A percentile compares a stretch with the other conserved stretches of the same genome.
Conservation (phyloP, 352 stramenopile genomes). For the Pythium rhizo-oryzae region DNA sequence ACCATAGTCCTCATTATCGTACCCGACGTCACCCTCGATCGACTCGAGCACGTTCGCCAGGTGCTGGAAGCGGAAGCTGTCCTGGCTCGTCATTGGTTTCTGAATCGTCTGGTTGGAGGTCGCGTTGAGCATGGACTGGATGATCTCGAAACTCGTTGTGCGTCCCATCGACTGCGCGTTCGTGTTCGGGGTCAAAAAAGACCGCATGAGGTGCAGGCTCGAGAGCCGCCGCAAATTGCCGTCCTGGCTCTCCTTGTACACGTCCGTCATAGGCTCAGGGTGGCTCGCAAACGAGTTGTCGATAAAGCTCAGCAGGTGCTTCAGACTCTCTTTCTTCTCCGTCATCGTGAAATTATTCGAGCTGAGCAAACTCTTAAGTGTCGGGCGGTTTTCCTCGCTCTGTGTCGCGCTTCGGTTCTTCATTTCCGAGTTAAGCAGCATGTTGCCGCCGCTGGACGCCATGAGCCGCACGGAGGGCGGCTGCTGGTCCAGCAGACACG, state of each 20-base stretch:
- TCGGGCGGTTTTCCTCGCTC: conserved; percentile 45
- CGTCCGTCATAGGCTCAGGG: conserved; percentile 73
- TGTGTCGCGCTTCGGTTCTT: conserved; percentile 41
- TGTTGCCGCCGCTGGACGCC: conserved; percentile 54
- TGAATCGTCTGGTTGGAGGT: conserved; percentile 86
- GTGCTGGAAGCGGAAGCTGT: conserved; percentile 88
- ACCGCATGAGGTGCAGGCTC: conserved; percentile 82
- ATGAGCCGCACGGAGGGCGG: conserved; percentile 48
- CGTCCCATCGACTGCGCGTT: conserved; percentile 53
- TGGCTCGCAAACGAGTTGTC: conserved; percentile 83
- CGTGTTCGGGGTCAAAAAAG: conserved; percentile 57
- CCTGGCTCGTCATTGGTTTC: conserved; percentile 86
- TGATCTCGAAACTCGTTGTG: conserved; percentile 88
- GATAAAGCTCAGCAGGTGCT: conserved; percentile 81
- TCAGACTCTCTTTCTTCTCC: conserved; percentile 87
- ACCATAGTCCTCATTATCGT: conserved; percentile 85
- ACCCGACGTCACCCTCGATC: conserved; percentile 81
- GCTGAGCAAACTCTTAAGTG: conserved; percentile 80
- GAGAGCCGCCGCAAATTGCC: conserved; percentile 70
- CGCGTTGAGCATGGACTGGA: conserved; percentile 87
- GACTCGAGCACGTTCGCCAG: conserved; percentile 75
- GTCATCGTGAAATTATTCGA: conserved; percentile 85
- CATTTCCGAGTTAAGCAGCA: conserved; percentile 57
- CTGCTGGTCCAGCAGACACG: conserved; percentile 75
- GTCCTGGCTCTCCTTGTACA: conserved; percentile 82